Evolutionary conservation across 2,329 filamentous ascomycete genomes (phyloP), one percentile per base, ranked within the genome.

Genomic region (Hypoxylon sp.): DNA sequence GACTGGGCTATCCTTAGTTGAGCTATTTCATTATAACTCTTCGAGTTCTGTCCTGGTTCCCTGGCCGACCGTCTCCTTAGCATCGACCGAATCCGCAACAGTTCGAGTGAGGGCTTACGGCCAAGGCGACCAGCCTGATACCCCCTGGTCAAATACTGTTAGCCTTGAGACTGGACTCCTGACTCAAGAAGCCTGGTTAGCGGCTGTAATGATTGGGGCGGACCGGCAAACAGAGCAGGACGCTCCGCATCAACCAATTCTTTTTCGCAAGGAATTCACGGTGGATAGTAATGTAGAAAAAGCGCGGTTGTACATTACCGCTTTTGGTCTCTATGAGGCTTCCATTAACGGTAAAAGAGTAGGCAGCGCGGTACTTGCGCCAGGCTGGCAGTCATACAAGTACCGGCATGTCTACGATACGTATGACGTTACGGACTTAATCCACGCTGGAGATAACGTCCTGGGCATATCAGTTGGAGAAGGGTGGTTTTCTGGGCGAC

Each of bases 351-450:
- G 83, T 0, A 64, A 75, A 0, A 73, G 74, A 4, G 80, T 86
- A 2, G 81, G 81, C 0, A 79, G 82, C 35, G 61, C 76, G 3
- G 78, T 81, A 3, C 76, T 87, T 37, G 83, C 85, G 19, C 86
- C 86, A 0, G 86, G 86, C 0, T 88, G 85, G 83, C 82, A 83
- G 47, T 81, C 81, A 2, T 89, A 88, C 67, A 76, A 81, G 0
- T 75, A 83, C 51, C 80, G 86, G 0, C 80, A 84, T n/a, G 78
- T 81, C 0, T 90, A 88, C 65, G 82, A 88, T 61, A 84, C 83
- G 0, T 86, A 84, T 60, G 85, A 89, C 65, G 83, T 88, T 1
- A 82, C 81, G 0, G 65, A 77, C 0, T 76, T 84, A 0, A 62
- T 88, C 1, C 74, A 73, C 1, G 47, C 70, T 0, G 78, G 78